Percentiles rank a stretch among this genome's conserved stretches.
Evolutionary conservation across 306 rosid species (phyloP).

Genomic region (Astragalus glycyphyllos): DNA sequence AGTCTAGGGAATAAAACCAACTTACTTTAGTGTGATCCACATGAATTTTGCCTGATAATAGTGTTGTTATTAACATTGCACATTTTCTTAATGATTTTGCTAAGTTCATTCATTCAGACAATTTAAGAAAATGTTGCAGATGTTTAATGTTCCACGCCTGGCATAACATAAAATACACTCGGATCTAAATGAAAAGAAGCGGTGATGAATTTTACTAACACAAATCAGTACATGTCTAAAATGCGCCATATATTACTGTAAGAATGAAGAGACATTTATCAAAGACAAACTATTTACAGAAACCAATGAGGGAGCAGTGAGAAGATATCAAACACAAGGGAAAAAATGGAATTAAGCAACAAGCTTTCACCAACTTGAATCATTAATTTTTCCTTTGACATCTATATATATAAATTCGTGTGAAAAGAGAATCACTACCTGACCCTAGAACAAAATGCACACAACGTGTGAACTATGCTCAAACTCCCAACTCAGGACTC

Average conservation of each 20-base stretch:
- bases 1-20: background rate
- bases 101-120: conserved; percentile 20
- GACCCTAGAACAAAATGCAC: conserved; percentile 50
- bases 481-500: conserved; percentile 48
- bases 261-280: conserved; percentile 42
- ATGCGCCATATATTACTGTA: conserved; percentile 39
- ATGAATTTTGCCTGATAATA: background rate
- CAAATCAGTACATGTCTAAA: conserved; percentile 28
- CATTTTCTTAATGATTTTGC: background rate
- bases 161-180: background rate
- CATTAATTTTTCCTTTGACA: conserved; percentile 57
- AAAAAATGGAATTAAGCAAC: conserved; percentile 45
- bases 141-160: background rate
- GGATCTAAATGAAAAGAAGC: conserved; percentile 18
- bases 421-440: conserved; percentile 55
- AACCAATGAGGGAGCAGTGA: conserved; percentile 42
- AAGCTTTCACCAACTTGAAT: conserved; percentile 70
- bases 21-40: background rate
- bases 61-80: background rate
- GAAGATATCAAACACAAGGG: conserved; percentile 35
- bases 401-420: conserved; percentile 51
- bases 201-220: conserved; percentile 25
- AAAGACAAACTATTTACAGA: conserved; percentile 46
- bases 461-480: conserved; percentile 43
- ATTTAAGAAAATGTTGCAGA: background rate